These are phyloP conservation scores for Salvia rosmarinus DNA, from an alignment of 257 asterid genomes.

Conservation along the genomic window DNA sequence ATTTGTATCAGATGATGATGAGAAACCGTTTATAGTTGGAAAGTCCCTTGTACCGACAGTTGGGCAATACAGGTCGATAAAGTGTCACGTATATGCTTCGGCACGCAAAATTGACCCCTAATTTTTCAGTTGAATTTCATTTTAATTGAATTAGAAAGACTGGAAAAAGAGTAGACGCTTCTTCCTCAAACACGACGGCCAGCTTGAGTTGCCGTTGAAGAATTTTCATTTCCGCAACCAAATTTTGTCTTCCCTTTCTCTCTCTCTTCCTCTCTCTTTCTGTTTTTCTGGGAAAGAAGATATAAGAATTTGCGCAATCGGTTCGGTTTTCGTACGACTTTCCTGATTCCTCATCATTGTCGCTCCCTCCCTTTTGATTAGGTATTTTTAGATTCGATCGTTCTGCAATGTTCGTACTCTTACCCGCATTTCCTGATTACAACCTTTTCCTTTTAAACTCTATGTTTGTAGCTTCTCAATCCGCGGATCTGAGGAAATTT, in stretches of 20 bases:
- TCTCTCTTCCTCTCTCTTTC: neutral
- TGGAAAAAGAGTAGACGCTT: neutral
- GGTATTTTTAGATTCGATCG: constrained; percentile 29
- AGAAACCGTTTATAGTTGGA: neutral
- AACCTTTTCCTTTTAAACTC: neutral
- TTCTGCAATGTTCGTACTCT: constrained; percentile 15
- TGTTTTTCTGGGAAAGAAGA: neutral
- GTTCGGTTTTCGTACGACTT: constrained; percentile 29
- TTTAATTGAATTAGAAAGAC: neutral
- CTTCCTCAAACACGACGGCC: constrained; percentile 25
- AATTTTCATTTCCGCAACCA: constrained; percentile 29
- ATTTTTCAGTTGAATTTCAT: neutral
- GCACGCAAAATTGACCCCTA: constrained; percentile 29
- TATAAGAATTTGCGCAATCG: constrained; percentile 17
- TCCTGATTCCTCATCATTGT: constrained; percentile 15
- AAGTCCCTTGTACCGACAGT: constrained; percentile 34
- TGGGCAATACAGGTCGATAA: constrained; percentile 29
- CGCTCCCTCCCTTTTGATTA: constrained; percentile 19
- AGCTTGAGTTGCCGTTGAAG: constrained; percentile 26
- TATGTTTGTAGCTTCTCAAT: constrained; percentile 15
- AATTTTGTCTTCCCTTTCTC: constrained; percentile 19
- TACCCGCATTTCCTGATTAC: constrained; percentile 11
- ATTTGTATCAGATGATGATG: too few relatives aligned
- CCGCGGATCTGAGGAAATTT: constrained; percentile 35
- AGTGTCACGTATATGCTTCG: constrained; percentile 33